Base-by-base conservation (phyloP, 2,329 filamentous ascomycete species). In the Trichoderma atrobrunneum region DNA sequence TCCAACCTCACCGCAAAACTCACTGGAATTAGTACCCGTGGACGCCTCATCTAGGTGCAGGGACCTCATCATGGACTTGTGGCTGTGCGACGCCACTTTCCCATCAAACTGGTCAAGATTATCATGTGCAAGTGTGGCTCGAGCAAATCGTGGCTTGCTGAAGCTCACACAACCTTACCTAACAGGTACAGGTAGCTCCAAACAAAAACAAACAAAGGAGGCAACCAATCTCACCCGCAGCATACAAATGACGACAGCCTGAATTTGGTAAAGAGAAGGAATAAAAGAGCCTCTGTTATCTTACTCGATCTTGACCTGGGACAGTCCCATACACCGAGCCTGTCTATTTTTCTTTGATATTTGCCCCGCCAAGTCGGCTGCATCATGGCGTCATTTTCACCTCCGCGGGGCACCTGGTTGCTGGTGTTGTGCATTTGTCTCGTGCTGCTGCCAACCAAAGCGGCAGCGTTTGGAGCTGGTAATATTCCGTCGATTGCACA, bases 401-500 rank as follows among this genome's bases (percentile, higher is more conserved):
- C 84, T 74, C 80, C 85, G 79, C 85, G 85, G 82, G 83, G 84
- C 78, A 81, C 81, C 43, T 82, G 86, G 80, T 82, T 91, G 78
- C 82, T 91, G 70, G 80, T 87, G 75, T 74, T 87, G 63, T 84
- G 82, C 74, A 78, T 90, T 64, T 77, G 89, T 67, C 80, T 92
- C 72, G 79, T 88, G n/a, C 76, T 91, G 60, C 81, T 91, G 65
- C 88, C 89, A 26, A 83, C 85, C 67, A 85, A 84, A 73, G 89
- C 84, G 3, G 84, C 84, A 26, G 90, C 90, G 5, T 92, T 92
- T 78, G 90, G 90, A 30, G 90, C 90, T 39, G 90, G 90, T 71
- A 92, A 92, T 78, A 92, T 92, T 73, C 90, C 90, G n/a, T 90
- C 87, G 24, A 90, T 90, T 74, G 81, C 85, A 16, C 83, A 85